Evolutionary conservation across 495 filamentous ascomycete species (phyloP).

Genomic region (Corynascus novoguineensis): DNA sequence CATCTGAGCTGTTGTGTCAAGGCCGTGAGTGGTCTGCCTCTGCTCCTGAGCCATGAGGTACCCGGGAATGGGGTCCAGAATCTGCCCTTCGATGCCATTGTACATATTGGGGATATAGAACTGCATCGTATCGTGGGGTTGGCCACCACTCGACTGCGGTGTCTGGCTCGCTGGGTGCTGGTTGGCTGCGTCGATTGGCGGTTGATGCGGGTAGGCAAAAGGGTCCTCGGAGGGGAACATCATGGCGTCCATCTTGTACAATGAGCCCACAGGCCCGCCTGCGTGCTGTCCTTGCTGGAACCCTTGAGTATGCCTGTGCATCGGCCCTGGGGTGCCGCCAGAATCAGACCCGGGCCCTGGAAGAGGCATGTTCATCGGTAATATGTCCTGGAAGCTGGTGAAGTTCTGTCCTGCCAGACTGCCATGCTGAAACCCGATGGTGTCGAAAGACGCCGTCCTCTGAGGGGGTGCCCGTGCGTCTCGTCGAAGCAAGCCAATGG

Average conservation of each 20-base stretch:
- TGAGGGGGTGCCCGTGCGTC: slow-evolving; percentile 24
- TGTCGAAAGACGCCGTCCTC: slow-evolving; percentile 31
- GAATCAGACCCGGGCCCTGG: slow-evolving; percentile 23
- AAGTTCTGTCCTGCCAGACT: slow-evolving; percentile 25
- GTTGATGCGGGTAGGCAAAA: slow-evolving; percentile 83
- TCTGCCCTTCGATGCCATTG: slow-evolving; percentile 45
- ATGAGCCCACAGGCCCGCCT: slow-evolving; percentile 37
- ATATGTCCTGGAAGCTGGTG: slow-evolving; percentile 27
- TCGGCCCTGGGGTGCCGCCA: slow-evolving; percentile 18
- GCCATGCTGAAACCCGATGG: slow-evolving; percentile 27
- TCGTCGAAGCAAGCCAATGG: slow-evolving; percentile 20
- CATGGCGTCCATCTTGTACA: slow-evolving; percentile 75
- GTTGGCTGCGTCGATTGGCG: slow-evolving; percentile 54
- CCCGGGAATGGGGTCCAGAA: slow-evolving; percentile 42
- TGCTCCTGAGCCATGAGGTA: slow-evolving; percentile 39
- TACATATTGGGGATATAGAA: slow-evolving; percentile 41
- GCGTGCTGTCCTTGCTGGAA: slow-evolving; percentile 28
- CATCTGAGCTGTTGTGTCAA: slow-evolving; percentile 37
- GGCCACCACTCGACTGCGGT: slow-evolving; percentile 18
- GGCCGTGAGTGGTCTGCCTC: slow-evolving; percentile 23
- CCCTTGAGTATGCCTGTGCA: slow-evolving; percentile 17
- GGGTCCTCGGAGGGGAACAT: slow-evolving; percentile 93
- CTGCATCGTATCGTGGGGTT: slow-evolving; percentile 27
- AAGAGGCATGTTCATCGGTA: slow-evolving; percentile 30
- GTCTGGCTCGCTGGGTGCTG: slow-evolving; percentile 19